Percentiles rank a stretch among this genome's conserved stretches.
Conservation (phyloP, 352 stramenopile species). For the Globisporangium cederbergense region DNA sequence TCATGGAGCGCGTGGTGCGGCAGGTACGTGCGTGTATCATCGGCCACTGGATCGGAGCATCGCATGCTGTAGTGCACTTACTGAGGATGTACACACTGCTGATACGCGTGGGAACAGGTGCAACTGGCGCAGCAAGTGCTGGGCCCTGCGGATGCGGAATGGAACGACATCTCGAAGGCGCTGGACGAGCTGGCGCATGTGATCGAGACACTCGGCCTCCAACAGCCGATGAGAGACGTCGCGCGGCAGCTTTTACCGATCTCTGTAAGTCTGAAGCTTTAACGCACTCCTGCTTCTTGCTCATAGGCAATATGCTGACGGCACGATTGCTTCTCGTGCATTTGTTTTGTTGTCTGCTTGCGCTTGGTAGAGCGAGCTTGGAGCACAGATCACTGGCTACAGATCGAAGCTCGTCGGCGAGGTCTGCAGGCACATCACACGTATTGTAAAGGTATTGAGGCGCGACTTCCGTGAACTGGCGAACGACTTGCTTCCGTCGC, state of each 20-base stretch:
- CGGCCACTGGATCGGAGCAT: too few species aligned
- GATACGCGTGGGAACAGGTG: constrained; percentile 25
- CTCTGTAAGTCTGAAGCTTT: constrained; percentile 30
- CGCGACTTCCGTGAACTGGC: constrained; percentile 50
- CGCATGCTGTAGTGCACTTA: not conserved
- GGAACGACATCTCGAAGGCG: constrained; percentile 32
- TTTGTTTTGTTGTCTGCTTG: not conserved
- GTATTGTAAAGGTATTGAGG: constrained; percentile 44
- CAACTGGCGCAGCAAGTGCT: constrained; percentile 37
- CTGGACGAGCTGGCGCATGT: constrained; percentile 43
- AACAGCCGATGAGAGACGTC: constrained; percentile 27
- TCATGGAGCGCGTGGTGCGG: constrained; percentile 20
- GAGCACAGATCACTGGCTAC: constrained; percentile 35
- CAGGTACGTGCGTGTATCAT: constrained; percentile 13
- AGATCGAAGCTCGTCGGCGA: constrained; percentile 54
- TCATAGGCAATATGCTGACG: not conserved
- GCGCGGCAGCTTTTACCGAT: constrained; percentile 39
- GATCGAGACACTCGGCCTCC: constrained; percentile 35
- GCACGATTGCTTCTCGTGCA: not conserved
- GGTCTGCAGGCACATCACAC: constrained; percentile 38
- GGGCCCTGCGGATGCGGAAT: constrained; percentile 28
- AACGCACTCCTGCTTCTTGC: too few species aligned
- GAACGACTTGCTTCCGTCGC: constrained; percentile 46
- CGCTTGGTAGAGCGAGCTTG: constrained; percentile 33
- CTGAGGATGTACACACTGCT: too few species aligned